Base-by-base conservation (phyloP, 2,329 filamentous ascomycete genomes). In the Stagonosporopsis cucurbitacearum region DNA sequence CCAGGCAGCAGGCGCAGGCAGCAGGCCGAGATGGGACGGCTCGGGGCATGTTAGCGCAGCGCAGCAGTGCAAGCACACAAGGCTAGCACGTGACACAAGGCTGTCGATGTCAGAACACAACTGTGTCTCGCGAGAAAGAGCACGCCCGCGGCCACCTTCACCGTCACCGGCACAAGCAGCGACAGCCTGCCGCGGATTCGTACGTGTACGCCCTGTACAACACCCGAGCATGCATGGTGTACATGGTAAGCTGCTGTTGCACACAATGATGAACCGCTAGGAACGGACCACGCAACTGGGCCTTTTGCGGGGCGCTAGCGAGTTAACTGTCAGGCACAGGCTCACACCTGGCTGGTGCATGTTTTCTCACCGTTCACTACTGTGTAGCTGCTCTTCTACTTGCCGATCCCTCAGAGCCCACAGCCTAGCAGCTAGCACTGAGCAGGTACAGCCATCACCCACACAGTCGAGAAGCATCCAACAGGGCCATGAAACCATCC, bases 1-100 rank as follows among this genome's bases (percentile, higher is more conserved):
- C 22, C 35, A 55, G 41, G 52, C 46, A 55, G 25, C 52, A 50
- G 26, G 35, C 36, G n/a, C 35, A 55, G 41, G 52, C 46, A 55
- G 25, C 52, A 50, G 26, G 35, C 36, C 36, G 30, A 42, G 41
- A 32, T 22, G 35, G 32, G 30, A 39, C 32, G 42, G 19, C 17
- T 43, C 20, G 2, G 43, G 13, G 17, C 20, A 11, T 25, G 17
- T 6, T 30, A 11, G 26, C 26, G 13, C 45, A 26, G 32, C 19
- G 36, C 30, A 20, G 28, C 25, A 28, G 28, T 11, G n/a, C n/a
- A n/a, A n/a, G n/a, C n/a, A n/a, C n/a, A n/a, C n/a, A n/a, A n/a
- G n/a, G n/a, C n/a, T n/a, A n/a, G n/a, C n/a, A n/a, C n/a, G n/a
- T n/a, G n/a, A n/a, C n/a, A n/a, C 25, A 26, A 5, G 25, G 25